Percentiles rank a stretch among this genome's conserved stretches.
These are phyloP conservation scores for Rhododendron griersonianum DNA, from an alignment of 148 eudicot genomes.

Conservation along the genomic window DNA sequence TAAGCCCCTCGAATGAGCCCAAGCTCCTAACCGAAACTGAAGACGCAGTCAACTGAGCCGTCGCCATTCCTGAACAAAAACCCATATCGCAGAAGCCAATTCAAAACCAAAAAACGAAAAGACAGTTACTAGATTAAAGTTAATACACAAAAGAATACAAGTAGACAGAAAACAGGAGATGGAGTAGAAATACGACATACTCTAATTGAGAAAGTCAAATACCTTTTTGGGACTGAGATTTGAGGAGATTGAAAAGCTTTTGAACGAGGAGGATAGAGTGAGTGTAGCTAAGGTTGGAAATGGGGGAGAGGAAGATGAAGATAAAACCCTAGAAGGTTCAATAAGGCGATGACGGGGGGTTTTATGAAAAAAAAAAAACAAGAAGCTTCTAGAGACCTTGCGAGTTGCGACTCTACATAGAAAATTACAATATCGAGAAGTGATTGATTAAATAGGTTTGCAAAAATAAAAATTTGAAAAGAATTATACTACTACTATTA, in stretches of 20 bases:
- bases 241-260: slow-evolving; percentile 2
- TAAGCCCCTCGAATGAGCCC: slow-evolving; percentile 55
- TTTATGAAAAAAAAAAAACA: neutral
- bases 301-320: slow-evolving; percentile 20
- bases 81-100: neutral
- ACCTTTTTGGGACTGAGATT: neutral
- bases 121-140: neutral
- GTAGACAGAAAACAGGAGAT: neutral
- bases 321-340: slow-evolving; percentile 65
- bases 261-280: neutral
- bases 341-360: neutral
- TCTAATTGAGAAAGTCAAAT: neutral
- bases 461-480: no score
- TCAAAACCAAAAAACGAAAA: neutral
- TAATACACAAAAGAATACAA: neutral
- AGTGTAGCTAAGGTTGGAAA: neutral
- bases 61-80: slow-evolving; percentile 51
- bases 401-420: neutral
- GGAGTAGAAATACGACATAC: neutral
- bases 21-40: slow-evolving; percentile 43
- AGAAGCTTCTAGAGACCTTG: neutral
- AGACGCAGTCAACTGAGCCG: slow-evolving; percentile 63
- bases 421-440: no score
- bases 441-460: neutral
- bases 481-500: no score